These are phyloP conservation scores for Starmerella tilneyi DNA, from an alignment of 805 yeast genomes.

Conservation along the genomic window DNA sequence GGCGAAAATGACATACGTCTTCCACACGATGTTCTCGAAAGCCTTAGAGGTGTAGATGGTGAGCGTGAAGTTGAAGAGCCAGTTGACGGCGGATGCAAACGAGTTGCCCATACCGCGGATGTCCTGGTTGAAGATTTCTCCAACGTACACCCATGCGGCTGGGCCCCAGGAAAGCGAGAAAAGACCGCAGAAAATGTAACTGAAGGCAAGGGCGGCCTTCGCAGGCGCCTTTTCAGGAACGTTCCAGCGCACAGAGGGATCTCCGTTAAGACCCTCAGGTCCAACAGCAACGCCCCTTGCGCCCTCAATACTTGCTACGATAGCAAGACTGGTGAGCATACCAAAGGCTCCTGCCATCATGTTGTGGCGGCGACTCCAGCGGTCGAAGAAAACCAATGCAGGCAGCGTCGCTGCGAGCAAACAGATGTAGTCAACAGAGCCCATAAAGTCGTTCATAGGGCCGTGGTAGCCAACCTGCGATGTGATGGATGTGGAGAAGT, in stretches of 20 bases:
- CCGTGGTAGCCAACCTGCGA: conserved; percentile 44
- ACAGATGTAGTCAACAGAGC: conserved; percentile 42
- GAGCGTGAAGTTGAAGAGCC: conserved; percentile 68
- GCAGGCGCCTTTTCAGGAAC: conserved; percentile 38
- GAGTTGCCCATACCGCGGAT: conserved; percentile 67
- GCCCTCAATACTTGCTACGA: conserved; percentile 25
- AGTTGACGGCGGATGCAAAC: conserved; percentile 62
- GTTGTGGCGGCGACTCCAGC: conserved; percentile 66
- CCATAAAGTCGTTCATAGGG: conserved; percentile 52
- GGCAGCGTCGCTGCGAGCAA: conserved; percentile 75
- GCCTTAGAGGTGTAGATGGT: conserved; percentile 62
- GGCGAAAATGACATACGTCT: conserved; percentile 65
- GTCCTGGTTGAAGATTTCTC: conserved; percentile 59
- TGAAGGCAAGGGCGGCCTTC: conserved; percentile 43
- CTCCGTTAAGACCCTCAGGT: conserved; percentile 21
- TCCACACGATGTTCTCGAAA: conserved; percentile 61
- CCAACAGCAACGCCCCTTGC: conserved; percentile 20
- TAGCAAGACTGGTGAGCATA: conserved; percentile 39
- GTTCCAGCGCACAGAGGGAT: conserved; percentile 44
- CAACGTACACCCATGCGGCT: conserved; percentile 56
- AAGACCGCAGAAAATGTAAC: conserved; percentile 55
- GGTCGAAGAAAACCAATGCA: conserved; percentile 67
- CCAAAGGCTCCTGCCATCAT: conserved; percentile 61
- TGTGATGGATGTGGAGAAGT: conserved; percentile 79
- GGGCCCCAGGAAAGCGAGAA: conserved; percentile 89